phyloP scores from a whole-genome alignment of 768 basidiomycete genomes.

The Termitomyces sp. region DNA sequence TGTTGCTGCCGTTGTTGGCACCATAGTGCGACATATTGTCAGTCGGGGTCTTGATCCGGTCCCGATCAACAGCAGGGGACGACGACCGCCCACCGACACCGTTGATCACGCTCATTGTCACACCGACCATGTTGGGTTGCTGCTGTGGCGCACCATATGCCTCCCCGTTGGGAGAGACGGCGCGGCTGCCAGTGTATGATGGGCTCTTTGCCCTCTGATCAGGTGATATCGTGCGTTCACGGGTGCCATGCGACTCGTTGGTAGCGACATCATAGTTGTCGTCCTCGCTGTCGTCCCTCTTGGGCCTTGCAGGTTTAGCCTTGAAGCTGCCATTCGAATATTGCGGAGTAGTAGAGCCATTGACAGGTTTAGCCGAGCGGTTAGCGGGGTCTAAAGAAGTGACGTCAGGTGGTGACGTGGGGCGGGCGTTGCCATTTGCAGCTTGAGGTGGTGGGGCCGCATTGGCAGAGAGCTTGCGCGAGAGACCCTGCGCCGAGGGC shows the following conservation, averaged over 20 bases:
- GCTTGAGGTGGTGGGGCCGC: slow-evolving; percentile 25
- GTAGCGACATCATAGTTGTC: slow-evolving; percentile 51
- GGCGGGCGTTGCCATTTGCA: slow-evolving; percentile 40
- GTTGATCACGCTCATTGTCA: slow-evolving; percentile 49
- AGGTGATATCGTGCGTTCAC: slow-evolving; percentile 56
- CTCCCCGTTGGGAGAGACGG: slow-evolving; percentile 55
- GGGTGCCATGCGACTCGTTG: slow-evolving; percentile 36
- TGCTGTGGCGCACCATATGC: slow-evolving; percentile 29
- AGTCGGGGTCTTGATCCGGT: slow-evolving; percentile 46
- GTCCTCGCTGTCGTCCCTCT: slow-evolving; percentile 50
- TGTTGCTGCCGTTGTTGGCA: slow-evolving; percentile 19
- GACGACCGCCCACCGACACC: slow-evolving; percentile 39
- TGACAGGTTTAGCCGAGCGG: slow-evolving; percentile 43
- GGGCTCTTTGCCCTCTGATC: slow-evolving; percentile 60
- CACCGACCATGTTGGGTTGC: slow-evolving; percentile 52
- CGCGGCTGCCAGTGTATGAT: slow-evolving; percentile 44
- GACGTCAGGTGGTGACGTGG: slow-evolving; percentile 69
- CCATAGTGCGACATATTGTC: slow-evolving; percentile 33
- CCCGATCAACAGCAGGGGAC: slow-evolving; percentile 49
- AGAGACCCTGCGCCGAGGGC: slow-evolving; percentile 15
- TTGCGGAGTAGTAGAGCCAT: slow-evolving; percentile 38
- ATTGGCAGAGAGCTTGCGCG: slow-evolving; percentile 48
- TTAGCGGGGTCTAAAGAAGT: slow-evolving; percentile 51
- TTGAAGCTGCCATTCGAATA: slow-evolving; percentile 40
- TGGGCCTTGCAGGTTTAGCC: slow-evolving; percentile 53